Evolutionary conservation across 768 basidiomycete species (phyloP).

Genomic region (Boletus reticulatus): DNA sequence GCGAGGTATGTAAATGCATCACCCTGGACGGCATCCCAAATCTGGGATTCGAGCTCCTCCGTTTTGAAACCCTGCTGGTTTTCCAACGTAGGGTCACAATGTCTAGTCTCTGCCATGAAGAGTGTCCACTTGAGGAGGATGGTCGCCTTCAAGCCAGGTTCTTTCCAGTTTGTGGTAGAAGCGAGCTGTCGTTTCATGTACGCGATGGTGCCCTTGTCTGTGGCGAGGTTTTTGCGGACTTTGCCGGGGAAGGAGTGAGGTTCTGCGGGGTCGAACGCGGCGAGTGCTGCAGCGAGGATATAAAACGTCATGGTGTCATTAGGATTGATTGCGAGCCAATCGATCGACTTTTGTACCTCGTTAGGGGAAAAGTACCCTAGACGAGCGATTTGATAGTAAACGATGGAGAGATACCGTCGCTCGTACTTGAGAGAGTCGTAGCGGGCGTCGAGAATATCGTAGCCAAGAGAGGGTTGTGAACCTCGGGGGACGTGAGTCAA

Average conservation of each 20-base stretch:
- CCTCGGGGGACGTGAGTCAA: conserved; percentile 31
- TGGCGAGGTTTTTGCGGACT: conserved; percentile 47
- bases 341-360: conserved; percentile 63
- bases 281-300: conserved; percentile 60
- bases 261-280: conserved; percentile 65
- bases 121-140: conserved; percentile 87
- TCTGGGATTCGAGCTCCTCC: conserved; percentile 76
- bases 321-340: conserved; percentile 68
- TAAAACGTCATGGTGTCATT: conserved; percentile 70
- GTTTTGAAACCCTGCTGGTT: conserved; percentile 64
- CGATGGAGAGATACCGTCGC: conserved; percentile 62
- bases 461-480: conserved; percentile 50
- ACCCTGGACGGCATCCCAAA: conserved; percentile 81
- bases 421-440: conserved; percentile 75
- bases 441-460: conserved; percentile 64
- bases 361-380: conserved; percentile 56
- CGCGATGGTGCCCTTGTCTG: conserved; percentile 44
- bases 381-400: conserved; percentile 60
- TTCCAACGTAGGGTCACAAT: conserved; percentile 64
- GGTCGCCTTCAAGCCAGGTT: conserved; percentile 65
- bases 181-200: conserved; percentile 62
- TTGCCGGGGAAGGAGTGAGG: conserved; percentile 45
- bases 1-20: conserved; percentile 77
- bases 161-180: conserved; percentile 59
- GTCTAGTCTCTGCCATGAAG: conserved; percentile 74